Evolutionary conservation across 805 yeast species (phyloP), one percentile per base, ranked within the genome.

Genomic region (Yarrowia sp.): DNA sequence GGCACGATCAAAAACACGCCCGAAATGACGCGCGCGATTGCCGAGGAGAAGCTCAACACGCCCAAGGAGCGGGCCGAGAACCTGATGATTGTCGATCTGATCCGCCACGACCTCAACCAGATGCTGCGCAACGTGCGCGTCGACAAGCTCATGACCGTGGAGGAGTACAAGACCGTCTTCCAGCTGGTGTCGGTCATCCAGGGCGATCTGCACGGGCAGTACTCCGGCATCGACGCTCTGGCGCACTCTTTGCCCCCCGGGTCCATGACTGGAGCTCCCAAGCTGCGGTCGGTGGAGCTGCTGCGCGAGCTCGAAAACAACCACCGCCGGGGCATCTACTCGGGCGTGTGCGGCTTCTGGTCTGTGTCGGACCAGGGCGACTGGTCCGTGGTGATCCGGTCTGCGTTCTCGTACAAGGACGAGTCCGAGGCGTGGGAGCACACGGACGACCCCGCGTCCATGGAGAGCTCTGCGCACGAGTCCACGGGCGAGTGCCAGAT

Each of bases 251-350:
- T 96, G 33, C 99, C 99, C 2, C 97, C 99, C 0, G 99, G 99
- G 0, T 93, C 98, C 0, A 94, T 94, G 99, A 94, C 99, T 0
- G 99, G 99, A 2, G 99, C 99, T 0, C 99, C 99, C 2, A 94
- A 94, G 75, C 88, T 86, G 68, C 80, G 97, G 63, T 90, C 97
- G 0, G 96, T 94, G 6, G 94, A 93, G 72, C 72, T 96, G 4
- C 77, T 94, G 27, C 88, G 86, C 64, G 70, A 71, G 0, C 72
- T 87, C 6, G 94, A 87, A 68, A 67, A 73, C 10, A 42, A 66
- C 22, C 79, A 74, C 14, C 72, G 81, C 35, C 80, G 98, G 68
- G 98, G 98, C 0, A 73, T 93, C 1, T 94, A 94, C 71, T 88
- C 97, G 63, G 99, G 99, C 16, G 94, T 93, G 1, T 85, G 88